These are phyloP conservation scores for Aspergillus ellipticus DNA, from an alignment of 495 filamentous ascomycete genomes.

Conservation along the genomic window DNA sequence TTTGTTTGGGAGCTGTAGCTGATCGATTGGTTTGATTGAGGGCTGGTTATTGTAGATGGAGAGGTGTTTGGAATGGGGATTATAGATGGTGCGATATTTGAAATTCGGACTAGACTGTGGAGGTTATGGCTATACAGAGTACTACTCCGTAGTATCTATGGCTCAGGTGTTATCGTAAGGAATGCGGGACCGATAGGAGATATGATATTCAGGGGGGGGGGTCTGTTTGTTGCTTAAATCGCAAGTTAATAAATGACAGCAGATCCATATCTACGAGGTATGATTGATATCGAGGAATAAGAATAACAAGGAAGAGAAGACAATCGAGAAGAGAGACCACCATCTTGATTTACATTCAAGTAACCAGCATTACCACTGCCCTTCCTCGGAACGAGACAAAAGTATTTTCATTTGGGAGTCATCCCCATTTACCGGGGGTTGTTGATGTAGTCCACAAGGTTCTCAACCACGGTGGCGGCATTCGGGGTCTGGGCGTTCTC, in stretches of 20 bases:
- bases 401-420: not conserved
- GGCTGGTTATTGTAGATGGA: too few species aligned
- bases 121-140: too few species aligned
- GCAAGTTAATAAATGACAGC: too few species aligned
- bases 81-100: too few species aligned
- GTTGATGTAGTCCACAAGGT: constrained; percentile 45
- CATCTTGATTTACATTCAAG: constrained; percentile 15
- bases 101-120: too few species aligned
- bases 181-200: not conserved
- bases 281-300: constrained; percentile 9
- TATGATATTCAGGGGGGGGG: not conserved
- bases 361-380: constrained; percentile 3
- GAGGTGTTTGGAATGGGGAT: too few species aligned
- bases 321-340: constrained; percentile 10
- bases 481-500: constrained; percentile 58
- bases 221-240: too few species aligned
- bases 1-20: too few species aligned
- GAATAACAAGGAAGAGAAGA: constrained; percentile 7
- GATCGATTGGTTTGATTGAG: too few species aligned
- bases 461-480: constrained; percentile 38
- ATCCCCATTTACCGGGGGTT: constrained; percentile 22
- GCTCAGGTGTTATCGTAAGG: not conserved
- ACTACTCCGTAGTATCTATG: too few species aligned
- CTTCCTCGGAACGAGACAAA: constrained; percentile 2
- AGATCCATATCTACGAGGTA: constrained; percentile 18